Evolutionary conservation across 805 yeast genomes (phyloP).

Genomic region (Ogataea minuta): DNA sequence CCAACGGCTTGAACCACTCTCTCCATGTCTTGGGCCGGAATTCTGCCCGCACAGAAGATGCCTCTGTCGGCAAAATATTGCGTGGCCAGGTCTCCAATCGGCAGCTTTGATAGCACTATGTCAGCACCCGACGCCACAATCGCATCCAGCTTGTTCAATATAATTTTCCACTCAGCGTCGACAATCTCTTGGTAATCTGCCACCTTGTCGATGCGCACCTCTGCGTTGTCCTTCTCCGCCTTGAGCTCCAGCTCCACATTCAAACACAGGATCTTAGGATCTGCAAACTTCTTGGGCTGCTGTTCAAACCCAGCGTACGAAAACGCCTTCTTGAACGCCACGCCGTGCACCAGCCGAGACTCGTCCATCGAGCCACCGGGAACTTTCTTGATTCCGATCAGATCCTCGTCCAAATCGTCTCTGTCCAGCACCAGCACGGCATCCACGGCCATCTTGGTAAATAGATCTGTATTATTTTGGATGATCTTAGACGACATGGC

Average conservation of each 20-base stretch:
- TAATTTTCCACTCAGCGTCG: conserved; percentile 99
- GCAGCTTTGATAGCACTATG: conserved; percentile 88
- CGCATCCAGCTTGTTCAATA: conserved; percentile 78
- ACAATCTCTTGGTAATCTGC: conserved; percentile 93
- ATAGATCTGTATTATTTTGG: conserved; percentile 80
- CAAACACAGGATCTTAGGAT: conserved; percentile 80
- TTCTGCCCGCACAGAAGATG: conserved; percentile 97
- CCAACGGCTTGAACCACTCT: conserved; percentile 94
- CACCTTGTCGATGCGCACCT: conserved; percentile 92
- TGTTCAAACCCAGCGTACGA: conserved; percentile 99
- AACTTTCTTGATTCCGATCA: conserved; percentile 92
- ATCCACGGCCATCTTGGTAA: conserved; percentile 95
- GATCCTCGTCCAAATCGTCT: conserved; percentile 78
- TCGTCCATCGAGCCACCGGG: conserved; percentile 98
- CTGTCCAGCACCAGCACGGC: conserved; percentile 87
- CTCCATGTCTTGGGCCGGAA: conserved; percentile 82
- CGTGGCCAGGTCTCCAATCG: conserved; percentile 98
- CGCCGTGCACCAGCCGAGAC: conserved; percentile 84
- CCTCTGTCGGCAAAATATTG: conserved; percentile 96
- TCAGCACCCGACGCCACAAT: conserved; percentile 85
- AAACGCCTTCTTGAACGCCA: conserved; percentile 95
- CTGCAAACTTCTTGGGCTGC: conserved; percentile 81
- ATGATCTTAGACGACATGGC: conserved; percentile 97
- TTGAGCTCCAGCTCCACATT: conserved; percentile 94
- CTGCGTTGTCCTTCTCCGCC: conserved; percentile 98